phyloP scores from a whole-genome alignment of 768 basidiomycete genomes.

The Holtermanniella nyarrowii region DNA sequence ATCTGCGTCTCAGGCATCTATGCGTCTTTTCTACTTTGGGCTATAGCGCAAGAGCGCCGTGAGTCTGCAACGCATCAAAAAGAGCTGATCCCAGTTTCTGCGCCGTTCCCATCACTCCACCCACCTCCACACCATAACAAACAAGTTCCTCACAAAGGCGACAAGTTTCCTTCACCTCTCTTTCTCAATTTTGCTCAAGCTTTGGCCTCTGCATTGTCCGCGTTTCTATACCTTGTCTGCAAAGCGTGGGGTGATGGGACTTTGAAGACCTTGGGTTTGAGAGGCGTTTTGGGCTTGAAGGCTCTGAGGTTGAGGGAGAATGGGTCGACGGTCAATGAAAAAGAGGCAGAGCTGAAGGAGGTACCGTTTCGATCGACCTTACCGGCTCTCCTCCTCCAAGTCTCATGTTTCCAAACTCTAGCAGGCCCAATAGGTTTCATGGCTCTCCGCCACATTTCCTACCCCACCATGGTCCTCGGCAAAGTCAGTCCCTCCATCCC shows the following conservation, averaged over 20 bases:
- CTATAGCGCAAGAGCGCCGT: slow-evolving; percentile 89
- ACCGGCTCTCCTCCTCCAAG: slow-evolving; percentile 48
- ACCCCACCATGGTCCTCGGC: slow-evolving; percentile 96
- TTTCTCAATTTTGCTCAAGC: slow-evolving; percentile 38
- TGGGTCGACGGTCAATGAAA: neutral
- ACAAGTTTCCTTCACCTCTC: slow-evolving; percentile 36
- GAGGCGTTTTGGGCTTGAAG: slow-evolving; percentile 11
- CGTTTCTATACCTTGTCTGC: slow-evolving; percentile 24
- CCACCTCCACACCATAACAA: slow-evolving; percentile 9
- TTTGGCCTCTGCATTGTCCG: slow-evolving; percentile 29
- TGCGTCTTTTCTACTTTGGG: slow-evolving; percentile 85
- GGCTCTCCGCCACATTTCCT: slow-evolving; percentile 86
- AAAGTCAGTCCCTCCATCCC: slow-evolving; percentile 45
- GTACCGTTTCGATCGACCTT: slow-evolving; percentile 16
- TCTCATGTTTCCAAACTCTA: slow-evolving; percentile 73
- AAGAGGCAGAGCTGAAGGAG: neutral
- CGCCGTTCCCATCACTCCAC: slow-evolving; percentile 27
- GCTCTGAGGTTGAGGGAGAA: neutral
- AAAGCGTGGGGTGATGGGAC: slow-evolving; percentile 19
- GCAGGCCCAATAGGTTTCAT: slow-evolving; percentile 96
- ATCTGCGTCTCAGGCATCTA: slow-evolving; percentile 82
- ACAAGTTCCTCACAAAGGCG: slow-evolving; percentile 7
- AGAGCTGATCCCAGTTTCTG: slow-evolving; percentile 21
- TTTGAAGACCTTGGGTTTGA: slow-evolving; percentile 4
- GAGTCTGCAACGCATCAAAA: slow-evolving; percentile 21